phyloP scores from a whole-genome alignment of 768 basidiomycete genomes.

The Suillus tomentosus region DNA sequence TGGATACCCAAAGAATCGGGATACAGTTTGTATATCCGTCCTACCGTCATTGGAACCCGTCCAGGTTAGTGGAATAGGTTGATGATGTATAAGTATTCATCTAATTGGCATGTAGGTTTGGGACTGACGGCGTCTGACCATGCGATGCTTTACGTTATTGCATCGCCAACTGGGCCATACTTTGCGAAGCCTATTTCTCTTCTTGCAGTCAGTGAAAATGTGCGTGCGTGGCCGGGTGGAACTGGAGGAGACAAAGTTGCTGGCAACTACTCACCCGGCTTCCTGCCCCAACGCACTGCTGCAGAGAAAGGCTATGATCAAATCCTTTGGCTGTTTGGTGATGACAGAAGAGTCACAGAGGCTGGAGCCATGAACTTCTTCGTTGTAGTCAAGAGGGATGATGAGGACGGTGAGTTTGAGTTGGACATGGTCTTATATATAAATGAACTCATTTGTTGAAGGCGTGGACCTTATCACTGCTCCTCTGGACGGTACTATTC shows the following conservation, averaged over 20 bases:
- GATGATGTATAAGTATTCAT: background rate
- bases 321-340: conserved; percentile 76
- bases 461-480: conserved; percentile 86
- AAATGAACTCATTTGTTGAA: conserved; percentile 26
- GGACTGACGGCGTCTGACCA: conserved; percentile 76
- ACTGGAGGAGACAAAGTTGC: conserved; percentile 64
- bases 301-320: conserved; percentile 71
- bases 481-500: conserved; percentile 86
- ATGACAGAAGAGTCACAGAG: conserved; percentile 55
- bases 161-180: conserved; percentile 58
- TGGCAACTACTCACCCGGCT: conserved; percentile 61
- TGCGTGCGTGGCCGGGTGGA: conserved; percentile 88
- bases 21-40: conserved; percentile 85
- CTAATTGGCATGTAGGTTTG: conserved; percentile 38
- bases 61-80: conserved; percentile 28
- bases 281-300: conserved; percentile 67
- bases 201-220: conserved; percentile 67
- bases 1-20: conserved; percentile 82
- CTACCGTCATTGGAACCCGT: conserved; percentile 62
- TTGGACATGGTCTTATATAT: background rate
- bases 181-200: conserved; percentile 56
- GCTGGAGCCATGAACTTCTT: conserved; percentile 86
- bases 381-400: conserved; percentile 57
- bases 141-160: conserved; percentile 85
- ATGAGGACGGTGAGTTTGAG: conserved; percentile 47